Evolutionary conservation across 352 stramenopile genomes (phyloP), one percentile per base, ranked within the genome.

Genomic region (Halophytophthora polymorphica): DNA sequence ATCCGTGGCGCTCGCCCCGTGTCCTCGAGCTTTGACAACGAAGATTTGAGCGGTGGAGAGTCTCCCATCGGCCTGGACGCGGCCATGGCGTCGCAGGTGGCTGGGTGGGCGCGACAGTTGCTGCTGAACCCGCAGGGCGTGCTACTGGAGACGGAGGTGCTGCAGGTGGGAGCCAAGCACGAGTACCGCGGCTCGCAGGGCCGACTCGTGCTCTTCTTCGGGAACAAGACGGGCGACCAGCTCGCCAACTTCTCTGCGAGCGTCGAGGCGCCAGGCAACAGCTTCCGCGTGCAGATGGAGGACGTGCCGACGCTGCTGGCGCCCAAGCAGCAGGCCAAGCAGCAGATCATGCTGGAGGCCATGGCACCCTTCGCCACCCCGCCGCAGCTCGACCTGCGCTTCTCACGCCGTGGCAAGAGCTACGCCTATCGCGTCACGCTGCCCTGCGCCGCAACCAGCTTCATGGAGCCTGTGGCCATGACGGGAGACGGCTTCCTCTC

Each of bases 91-190:
- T 61, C 72, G 34, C 76, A 87, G 57, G 35, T 84, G n/a, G 56
- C 63, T 8, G 65, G 73, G 35, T 90, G 79, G 77, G 91, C 87
- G 43, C 87, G 81, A 15, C 95, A 93, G 50, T 70, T 98, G 29
- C 77, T 95, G 46, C 80, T 90, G 31, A 94, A 83, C n/a, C 79
- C 88, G 19, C 96, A 96, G 58, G 93, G 93, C 41, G 86, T 98
- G 34, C 61, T 96, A 15, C 70, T 88, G 22, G 90, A 98, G 67
- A 98, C 97, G 67, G 84, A 93, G 41, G 54, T 95, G 41, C 66
- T 98, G 23, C 95, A 99, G 64, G 83, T 99, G 50, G 95, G 95
- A 44, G 82, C 97, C 25, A 98, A 98, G 61, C 93, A 98, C 54
- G 86, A 98, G 64, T 98, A 98, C 64, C 86, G 94, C 25, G 89